Evolutionary conservation across 2,329 filamentous ascomycete genomes (phyloP).

Genomic region (Cercospora canescens): DNA sequence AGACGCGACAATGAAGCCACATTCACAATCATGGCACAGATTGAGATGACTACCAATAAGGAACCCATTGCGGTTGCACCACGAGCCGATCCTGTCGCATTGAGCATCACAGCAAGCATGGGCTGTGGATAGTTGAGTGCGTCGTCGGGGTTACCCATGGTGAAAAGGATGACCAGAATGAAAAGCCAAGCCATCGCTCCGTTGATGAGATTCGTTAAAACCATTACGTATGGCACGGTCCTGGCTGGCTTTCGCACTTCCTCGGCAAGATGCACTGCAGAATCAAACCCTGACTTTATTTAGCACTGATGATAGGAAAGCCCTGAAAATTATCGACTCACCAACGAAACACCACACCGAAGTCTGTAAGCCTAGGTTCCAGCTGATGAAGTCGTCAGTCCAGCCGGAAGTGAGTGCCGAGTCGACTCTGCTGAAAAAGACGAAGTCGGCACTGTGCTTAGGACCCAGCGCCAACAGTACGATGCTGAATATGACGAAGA

Average conservation of each 20-base stretch:
- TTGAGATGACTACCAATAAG: slow-evolving; percentile 14
- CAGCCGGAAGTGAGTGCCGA: slow-evolving; percentile 25
- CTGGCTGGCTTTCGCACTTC: slow-evolving; percentile 24
- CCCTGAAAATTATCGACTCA: not conserved
- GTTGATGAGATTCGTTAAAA: slow-evolving; percentile 27
- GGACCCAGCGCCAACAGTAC: slow-evolving; percentile 25
- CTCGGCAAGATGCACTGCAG: slow-evolving; percentile 25
- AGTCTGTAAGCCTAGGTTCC: slow-evolving; percentile 28
- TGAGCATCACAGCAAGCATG: slow-evolving; percentile 25
- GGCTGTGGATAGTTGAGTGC: slow-evolving; percentile 23
- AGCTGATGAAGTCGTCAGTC: slow-evolving; percentile 26
- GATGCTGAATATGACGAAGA: slow-evolving; percentile 27
- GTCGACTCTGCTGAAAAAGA: slow-evolving; percentile 23
- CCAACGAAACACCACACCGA: slow-evolving; percentile 29
- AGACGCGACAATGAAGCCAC: slow-evolving; percentile 29
- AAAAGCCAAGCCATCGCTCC: slow-evolving; percentile 27
- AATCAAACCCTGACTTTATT: slow-evolving; percentile 22
- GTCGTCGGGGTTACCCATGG: slow-evolving; percentile 23
- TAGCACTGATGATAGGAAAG: not conserved
- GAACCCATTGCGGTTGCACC: slow-evolving; percentile 24
- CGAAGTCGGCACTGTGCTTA: slow-evolving; percentile 22
- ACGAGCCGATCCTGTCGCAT: slow-evolving; percentile 23
- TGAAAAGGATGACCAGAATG: slow-evolving; percentile 25
- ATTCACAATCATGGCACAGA: slow-evolving; percentile 16
- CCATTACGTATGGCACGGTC: slow-evolving; percentile 28